phyloP scores from a whole-genome alignment of 2,329 filamentous ascomycete genomes.

The Neodidymelliopsis sp. region DNA sequence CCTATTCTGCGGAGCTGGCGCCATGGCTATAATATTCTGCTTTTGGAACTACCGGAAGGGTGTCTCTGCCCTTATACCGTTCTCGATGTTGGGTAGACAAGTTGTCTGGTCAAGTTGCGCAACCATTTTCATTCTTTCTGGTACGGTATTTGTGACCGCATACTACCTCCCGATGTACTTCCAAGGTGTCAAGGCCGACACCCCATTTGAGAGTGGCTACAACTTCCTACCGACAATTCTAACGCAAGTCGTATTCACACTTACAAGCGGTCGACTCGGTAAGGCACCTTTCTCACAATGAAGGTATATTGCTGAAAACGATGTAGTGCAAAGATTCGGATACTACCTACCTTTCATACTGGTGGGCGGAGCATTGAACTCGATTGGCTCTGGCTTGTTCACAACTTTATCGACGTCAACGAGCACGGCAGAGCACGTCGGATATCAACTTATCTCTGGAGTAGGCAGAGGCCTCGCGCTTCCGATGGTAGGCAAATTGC shows the following conservation, averaged over 20 bases:
- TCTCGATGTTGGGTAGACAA: conserved; percentile 11
- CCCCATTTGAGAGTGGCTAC: conserved; percentile 34
- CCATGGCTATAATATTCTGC: conserved; percentile 60
- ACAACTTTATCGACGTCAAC: conserved; percentile 44
- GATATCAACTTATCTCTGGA: conserved; percentile 32
- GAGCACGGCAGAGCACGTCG: conserved; percentile 28
- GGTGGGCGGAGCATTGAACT: conserved; percentile 38
- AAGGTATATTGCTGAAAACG: conserved; percentile 26
- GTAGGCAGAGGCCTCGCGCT: conserved; percentile 54
- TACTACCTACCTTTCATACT: conserved; percentile 55
- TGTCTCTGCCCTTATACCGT: conserved; percentile 68
- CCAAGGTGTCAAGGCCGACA: conserved; percentile 67
- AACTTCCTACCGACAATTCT: conserved; percentile 26
- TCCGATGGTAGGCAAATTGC: conserved; percentile 67
- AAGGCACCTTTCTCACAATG: conserved; percentile 9
- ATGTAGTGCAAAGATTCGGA: conserved; percentile 45
- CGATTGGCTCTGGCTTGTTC: conserved; percentile 51
- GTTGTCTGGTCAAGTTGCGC: conserved; percentile 42
- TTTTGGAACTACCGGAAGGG: conserved; percentile 67
- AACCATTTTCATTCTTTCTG: conserved; percentile 66
- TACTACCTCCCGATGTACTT: conserved; percentile 77
- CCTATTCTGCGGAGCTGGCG: conserved; percentile 56
- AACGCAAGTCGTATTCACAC: conserved; percentile 46
- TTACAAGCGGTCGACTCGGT: conserved; percentile 49
- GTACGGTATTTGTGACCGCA: conserved; percentile 64